Base-by-base conservation (phyloP, 2,329 filamentous ascomycete species). In the Claviceps monticola region DNA sequence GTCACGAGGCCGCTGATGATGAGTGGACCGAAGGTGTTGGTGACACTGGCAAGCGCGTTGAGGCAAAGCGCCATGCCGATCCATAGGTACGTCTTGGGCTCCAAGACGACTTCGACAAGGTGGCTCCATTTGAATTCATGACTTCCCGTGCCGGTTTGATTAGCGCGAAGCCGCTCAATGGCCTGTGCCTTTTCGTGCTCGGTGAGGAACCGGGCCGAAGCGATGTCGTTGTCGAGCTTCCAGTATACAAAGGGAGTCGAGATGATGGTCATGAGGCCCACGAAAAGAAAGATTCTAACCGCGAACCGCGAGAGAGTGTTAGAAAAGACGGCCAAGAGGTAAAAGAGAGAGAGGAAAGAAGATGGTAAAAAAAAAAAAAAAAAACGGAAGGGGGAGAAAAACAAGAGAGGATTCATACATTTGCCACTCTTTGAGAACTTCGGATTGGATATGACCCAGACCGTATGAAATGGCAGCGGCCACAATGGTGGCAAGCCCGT, bases 81-180 rank as follows among this genome's bases (percentile, higher is more conserved):
- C 70, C 79, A 85, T 4, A 85, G 70, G 59, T 78, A 77, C 0
- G 71, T 75, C 62, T 78, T 77, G 16, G 70, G 66, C 51, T 79
- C 75, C 0, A 71, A 52, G 3, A 70, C 57, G 0, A 68, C 63
- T 54, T 79, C 74, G 16, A 75, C 70, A 1, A 84, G 69, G 56
- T 93, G 87, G 21, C 76, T 73, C 68, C 75, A 71, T 56, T 84
- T 84, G 66, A 83, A 86, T 55, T 84, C 74, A 56, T 81, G 80
- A 55, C 80, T 84, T 1, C 82, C 83, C 16, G 86, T 82, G 0
- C 86, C 86, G 54, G 86, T 86, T 62, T 88, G 80, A 58, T 91
- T 91, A 21, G 80, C 73, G 0, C 85, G 74, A 5, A 91, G 78
- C 0, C 86, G 75, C 56, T 88, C 86, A 26, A 89, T 70, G 0